Percentiles rank a stretch among this genome's conserved stretches.
Conservation (phyloP, 225 moss, liverwort and hornwort species). For the Sphagnum contortum region DNA sequence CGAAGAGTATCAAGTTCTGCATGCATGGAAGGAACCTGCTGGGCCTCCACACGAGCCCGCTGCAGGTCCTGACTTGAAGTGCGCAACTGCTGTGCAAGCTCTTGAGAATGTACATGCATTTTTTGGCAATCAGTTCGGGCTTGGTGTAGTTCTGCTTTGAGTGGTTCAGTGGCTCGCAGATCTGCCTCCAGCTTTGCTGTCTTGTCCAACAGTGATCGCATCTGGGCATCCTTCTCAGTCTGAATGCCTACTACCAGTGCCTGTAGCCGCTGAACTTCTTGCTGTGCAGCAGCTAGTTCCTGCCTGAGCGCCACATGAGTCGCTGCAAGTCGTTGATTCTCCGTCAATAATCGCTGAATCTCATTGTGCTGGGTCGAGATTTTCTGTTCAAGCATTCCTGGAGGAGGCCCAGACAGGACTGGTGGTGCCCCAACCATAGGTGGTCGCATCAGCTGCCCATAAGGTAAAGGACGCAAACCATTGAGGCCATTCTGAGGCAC, state of each 20-base stretch:
- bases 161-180: slow-evolving; percentile 58
- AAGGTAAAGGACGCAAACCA: slow-evolving; percentile 38
- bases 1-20: slow-evolving; percentile 62
- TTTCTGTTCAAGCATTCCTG: slow-evolving; percentile 71
- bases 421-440: slow-evolving; percentile 56
- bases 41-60: slow-evolving; percentile 59
- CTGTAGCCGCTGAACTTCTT: slow-evolving; percentile 74
- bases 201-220: slow-evolving; percentile 63
- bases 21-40: slow-evolving; percentile 60
- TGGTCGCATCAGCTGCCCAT: slow-evolving; percentile 46
- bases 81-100: slow-evolving; percentile 69
- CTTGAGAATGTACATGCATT: slow-evolving; percentile 63
- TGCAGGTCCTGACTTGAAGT: slow-evolving; percentile 63
- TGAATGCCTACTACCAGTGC: slow-evolving; percentile 61
- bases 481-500: slow-evolving; percentile 31
- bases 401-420: slow-evolving; percentile 49
- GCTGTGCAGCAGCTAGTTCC: slow-evolving; percentile 79
- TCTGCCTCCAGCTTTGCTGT: slow-evolving; percentile 65
- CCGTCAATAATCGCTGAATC: slow-evolving; percentile 68
- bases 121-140: slow-evolving; percentile 76
- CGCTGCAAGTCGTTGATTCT: slow-evolving; percentile 83
- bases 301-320: slow-evolving; percentile 86
- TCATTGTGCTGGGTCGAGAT: slow-evolving; percentile 74
- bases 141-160: slow-evolving; percentile 77
- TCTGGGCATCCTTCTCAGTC: slow-evolving; percentile 78